Evolutionary conservation across 805 yeast genomes (phyloP).

Genomic region (Schwanniomyces sp.): DNA sequence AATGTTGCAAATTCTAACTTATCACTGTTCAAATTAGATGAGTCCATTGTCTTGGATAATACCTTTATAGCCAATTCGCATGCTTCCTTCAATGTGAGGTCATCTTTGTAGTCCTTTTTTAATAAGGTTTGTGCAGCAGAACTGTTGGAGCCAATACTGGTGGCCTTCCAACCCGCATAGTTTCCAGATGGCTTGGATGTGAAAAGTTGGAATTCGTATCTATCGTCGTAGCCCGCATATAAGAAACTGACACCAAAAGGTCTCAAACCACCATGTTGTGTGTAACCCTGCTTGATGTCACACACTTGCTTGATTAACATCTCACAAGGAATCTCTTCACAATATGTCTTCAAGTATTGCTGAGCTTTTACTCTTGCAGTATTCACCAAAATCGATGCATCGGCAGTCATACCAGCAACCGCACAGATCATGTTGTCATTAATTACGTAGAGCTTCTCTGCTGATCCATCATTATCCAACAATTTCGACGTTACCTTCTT

Average conservation of each 20-base stretch:
- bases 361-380: slow-evolving; percentile 87
- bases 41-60: slow-evolving; percentile 90
- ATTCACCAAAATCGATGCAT: slow-evolving; percentile 87
- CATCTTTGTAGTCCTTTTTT: slow-evolving; percentile 93
- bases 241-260: slow-evolving; percentile 97
- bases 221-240: slow-evolving; percentile 92
- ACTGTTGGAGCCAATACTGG: slow-evolving; percentile 93
- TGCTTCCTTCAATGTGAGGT: slow-evolving; percentile 70
- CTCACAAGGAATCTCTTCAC: slow-evolving; percentile 94
- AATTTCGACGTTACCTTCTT: slow-evolving; percentile 90
- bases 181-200: slow-evolving; percentile 98
- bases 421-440: slow-evolving; percentile 86
- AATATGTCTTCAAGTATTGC: slow-evolving; percentile 77
- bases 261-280: slow-evolving; percentile 97
- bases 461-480: slow-evolving; percentile 88
- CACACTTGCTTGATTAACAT: slow-evolving; percentile 83
- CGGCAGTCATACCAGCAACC: slow-evolving; percentile 98
- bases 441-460: slow-evolving; percentile 87
- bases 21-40: slow-evolving; percentile 79
- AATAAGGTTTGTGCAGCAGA: slow-evolving; percentile 93
- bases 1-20: slow-evolving; percentile 91
- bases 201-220: slow-evolving; percentile 86
- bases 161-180: slow-evolving; percentile 98
- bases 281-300: slow-evolving; percentile 95
- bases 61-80: slow-evolving; percentile 87